Evolutionary conservation across 2,329 filamentous ascomycete genomes (phyloP), one percentile per base, ranked within the genome.

Genomic region (Colletotrichum endophyticum): DNA sequence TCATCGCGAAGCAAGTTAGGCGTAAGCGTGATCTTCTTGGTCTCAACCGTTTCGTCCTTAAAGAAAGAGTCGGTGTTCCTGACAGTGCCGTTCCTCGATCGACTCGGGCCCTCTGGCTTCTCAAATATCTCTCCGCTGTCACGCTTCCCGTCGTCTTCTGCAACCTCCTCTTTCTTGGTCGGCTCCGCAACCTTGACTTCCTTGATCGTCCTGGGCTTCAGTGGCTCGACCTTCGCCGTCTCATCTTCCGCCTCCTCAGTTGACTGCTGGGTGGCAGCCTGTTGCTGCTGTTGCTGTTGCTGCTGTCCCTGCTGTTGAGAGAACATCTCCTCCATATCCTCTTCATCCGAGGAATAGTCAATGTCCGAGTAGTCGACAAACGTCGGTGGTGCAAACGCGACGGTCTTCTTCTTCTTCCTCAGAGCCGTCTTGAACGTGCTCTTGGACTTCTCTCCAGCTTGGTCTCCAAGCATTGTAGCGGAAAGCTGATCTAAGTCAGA

Each of bases 11-110:
- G 88, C 70, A 99, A 87, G 80, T 98, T 98, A 2, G 97, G 97
- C 5, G 97, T 99, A 61, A 99, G 91, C 1, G 96, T 98, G 79
- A 99, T 99, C 87, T 99, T 99, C 85, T 98, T 96, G 4, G 97
- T 98, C 85, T 99, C 97, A 49, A 95, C 94, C 36, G 92, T 95
- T 82, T 99, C 96, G 82, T 99, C 97, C 84, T 96, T 98, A 89
- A 98, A 98, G 88, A 99, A 98, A 1, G 96, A 98, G 85, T 99
- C 96, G 6, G 95, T 96, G 83, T 98, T 98, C 78, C 96, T 92
- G 61, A 98, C 91, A 27, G 95, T 96, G 57, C 96, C 96, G 80
- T 98, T 98, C 78, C 94, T 92, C 44, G 95, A 96, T 82, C 94
- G 92, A 82, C 89, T 90, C 3, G 87, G 86, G 3, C 87, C 86